These are phyloP conservation scores for Diaporthe australafricana DNA, from an alignment of 2,329 filamentous ascomycete species.

Conservation along the genomic window DNA sequence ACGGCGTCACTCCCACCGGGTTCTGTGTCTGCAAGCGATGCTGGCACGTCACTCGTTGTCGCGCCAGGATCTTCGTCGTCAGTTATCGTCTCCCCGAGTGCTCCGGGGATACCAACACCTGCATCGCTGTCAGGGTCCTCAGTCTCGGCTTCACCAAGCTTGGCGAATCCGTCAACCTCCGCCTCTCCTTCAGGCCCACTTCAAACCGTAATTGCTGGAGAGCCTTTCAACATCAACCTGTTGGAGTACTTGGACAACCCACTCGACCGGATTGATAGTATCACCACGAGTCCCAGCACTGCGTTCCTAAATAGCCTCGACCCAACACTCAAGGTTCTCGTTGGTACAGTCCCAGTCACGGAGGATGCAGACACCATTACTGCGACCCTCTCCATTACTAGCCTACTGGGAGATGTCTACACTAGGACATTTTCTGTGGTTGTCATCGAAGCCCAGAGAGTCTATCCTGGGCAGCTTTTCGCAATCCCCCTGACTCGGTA, in stretches of 20 bases:
- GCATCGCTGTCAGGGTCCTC: neutral
- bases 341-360: neutral
- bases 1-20: neutral
- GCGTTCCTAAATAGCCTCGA: neutral
- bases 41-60: neutral
- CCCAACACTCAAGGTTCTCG: neutral
- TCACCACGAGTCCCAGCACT: neutral
- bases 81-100: neutral
- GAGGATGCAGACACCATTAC: neutral
- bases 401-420: neutral
- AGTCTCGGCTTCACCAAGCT: neutral
- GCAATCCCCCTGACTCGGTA: neutral
- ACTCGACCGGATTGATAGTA: neutral
- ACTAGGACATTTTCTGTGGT: neutral
- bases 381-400: neutral
- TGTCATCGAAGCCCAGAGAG: neutral
- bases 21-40: neutral
- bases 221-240: neutral
- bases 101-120: too few relatives aligned
- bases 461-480: neutral
- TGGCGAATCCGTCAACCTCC: neutral
- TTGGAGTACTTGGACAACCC: neutral
- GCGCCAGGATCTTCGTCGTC: neutral
- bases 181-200: neutral
- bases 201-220: conserved; percentile 9